Evolutionary conservation across 2,329 filamentous ascomycete genomes (phyloP), one percentile per base, ranked within the genome.

Genomic region (Cladosporium halotolerans): DNA sequence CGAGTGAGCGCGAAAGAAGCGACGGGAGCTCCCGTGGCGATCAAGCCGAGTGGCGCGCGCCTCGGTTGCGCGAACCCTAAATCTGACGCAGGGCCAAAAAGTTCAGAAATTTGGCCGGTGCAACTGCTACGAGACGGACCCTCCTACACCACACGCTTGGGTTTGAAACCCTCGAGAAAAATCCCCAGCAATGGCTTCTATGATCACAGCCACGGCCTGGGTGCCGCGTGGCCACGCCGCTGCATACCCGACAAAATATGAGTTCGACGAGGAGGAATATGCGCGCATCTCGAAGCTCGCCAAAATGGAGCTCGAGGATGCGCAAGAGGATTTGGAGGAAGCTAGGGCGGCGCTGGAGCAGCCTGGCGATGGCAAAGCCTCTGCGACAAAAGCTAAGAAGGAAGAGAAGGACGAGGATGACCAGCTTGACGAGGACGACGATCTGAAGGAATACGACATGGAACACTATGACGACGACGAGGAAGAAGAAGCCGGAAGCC

Each of bases 381-480:
- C 91, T 60, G 89, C 95, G 66, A 78, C 96, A 42, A 91, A 90
- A n/a, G 53, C 46, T 32, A 49, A 59, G 23, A 59, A 62, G 13
- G 55, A 63, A 8, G 58, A 63, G 10, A 60, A 62, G 34, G 59
- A 60, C 13, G 59, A 63, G 45, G 52, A 55, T 28, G 59, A 62
- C 13, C 52, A 59, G 8, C 55, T 58, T 19, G 62, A 55, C 16
- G 59, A 75, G 53, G 89, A 96, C 66, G 89, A 95, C 61, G 91
- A 96, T 68, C 79, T 99, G 46, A 93, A 92, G 72, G 90, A 99
- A 72, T 99, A 96, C 72, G 86, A 99, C 67, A 80, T 99, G 52
- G 92, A 97, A 59, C 84, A 96, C 71, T 99, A 99, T 70, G 93
- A 99, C 64, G 87, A 93, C 61, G 81, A 84, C 7, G 79, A 81